Conservation (phyloP, 2,329 filamentous ascomycete species). For the Pleomassaria siparia region DNA sequence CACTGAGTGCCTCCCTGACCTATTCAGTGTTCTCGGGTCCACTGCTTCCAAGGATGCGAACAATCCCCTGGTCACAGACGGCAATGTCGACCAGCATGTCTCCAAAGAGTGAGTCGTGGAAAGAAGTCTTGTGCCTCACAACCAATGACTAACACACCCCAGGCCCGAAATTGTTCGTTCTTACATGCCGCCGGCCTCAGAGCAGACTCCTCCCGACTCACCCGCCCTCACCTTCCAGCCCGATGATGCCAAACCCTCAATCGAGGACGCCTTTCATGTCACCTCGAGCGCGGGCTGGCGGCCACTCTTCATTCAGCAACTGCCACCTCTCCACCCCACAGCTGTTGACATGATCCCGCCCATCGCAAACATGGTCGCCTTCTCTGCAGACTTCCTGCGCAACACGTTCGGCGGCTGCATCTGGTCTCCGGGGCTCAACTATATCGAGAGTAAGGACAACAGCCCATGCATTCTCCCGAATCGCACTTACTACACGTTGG, state of each 20-base stretch:
- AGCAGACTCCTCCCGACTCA: neutral
- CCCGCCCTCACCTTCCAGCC: slow-evolving; percentile 7
- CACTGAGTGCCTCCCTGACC: neutral
- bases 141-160: neutral
- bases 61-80: slow-evolving; percentile 20
- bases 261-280: slow-evolving; percentile 17
- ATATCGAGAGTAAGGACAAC: slow-evolving; percentile 14
- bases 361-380: slow-evolving; percentile 30
- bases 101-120: neutral
- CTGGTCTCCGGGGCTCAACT: slow-evolving; percentile 47
- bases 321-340: slow-evolving; percentile 22
- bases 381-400: slow-evolving; percentile 43
- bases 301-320: slow-evolving; percentile 38
- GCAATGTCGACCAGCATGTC: slow-evolving; percentile 18
- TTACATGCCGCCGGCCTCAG: neutral
- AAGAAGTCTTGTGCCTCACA: neutral
- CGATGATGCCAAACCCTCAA: slow-evolving; percentile 5
- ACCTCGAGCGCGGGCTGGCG: slow-evolving; percentile 29
- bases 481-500: slow-evolving; percentile 47
- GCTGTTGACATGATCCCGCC: slow-evolving; percentile 22
- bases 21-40: neutral
- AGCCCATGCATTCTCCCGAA: slow-evolving; percentile 29
- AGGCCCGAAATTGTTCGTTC: neutral
- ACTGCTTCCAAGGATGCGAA: slow-evolving; percentile 5
- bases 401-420: slow-evolving; percentile 39